Conservation (phyloP, 768 basidiomycete species). For the Scleroderma bovista region DNA sequence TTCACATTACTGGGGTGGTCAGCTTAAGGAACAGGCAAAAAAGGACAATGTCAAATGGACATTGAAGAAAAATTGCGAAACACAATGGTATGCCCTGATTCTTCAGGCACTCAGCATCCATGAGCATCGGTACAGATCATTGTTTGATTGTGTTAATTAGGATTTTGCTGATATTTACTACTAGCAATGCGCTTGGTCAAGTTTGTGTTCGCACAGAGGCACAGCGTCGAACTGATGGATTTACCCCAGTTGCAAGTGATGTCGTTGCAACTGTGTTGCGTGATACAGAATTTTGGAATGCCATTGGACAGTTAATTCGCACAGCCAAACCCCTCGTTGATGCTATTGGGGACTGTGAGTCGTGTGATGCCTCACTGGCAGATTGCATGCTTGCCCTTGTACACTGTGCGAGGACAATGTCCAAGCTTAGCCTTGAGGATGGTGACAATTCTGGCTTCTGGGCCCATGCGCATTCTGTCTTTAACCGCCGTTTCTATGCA, state of each 20-base stretch:
- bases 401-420: slow-evolving; percentile 14
- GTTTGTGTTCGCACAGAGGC: slow-evolving; percentile 13
- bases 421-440: slow-evolving; percentile 8
- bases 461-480: slow-evolving; percentile 19
- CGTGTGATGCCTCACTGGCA: slow-evolving; percentile 25
- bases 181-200: slow-evolving; percentile 5
- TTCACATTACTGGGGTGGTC: slow-evolving; percentile 30
- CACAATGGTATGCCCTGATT: slow-evolving; percentile 20
- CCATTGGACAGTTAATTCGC: slow-evolving; percentile 23
- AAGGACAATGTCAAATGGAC: slow-evolving; percentile 6
- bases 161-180: slow-evolving; percentile 9
- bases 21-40: slow-evolving; percentile 16
- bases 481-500: slow-evolving; percentile 25
- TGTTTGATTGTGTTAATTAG: slow-evolving; percentile 11
- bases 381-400: slow-evolving; percentile 34
- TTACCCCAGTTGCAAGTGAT: slow-evolving; percentile 17
- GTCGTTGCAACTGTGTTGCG: slow-evolving; percentile 18
- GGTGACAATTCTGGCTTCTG: slow-evolving; percentile 19
- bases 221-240: slow-evolving; percentile 9
- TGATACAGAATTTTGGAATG: slow-evolving; percentile 17
- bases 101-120: slow-evolving; percentile 16
- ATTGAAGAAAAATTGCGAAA: slow-evolving; percentile 21
- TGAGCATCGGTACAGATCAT: slow-evolving; percentile 17
- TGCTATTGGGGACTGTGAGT: slow-evolving; percentile 29
- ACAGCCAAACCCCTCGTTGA: slow-evolving; percentile 30